A percentile compares a stretch with the other conserved stretches of the same genome.
Conservation (phyloP, 164 flowering plant genomes). For the Vitis rotundifolia region DNA sequence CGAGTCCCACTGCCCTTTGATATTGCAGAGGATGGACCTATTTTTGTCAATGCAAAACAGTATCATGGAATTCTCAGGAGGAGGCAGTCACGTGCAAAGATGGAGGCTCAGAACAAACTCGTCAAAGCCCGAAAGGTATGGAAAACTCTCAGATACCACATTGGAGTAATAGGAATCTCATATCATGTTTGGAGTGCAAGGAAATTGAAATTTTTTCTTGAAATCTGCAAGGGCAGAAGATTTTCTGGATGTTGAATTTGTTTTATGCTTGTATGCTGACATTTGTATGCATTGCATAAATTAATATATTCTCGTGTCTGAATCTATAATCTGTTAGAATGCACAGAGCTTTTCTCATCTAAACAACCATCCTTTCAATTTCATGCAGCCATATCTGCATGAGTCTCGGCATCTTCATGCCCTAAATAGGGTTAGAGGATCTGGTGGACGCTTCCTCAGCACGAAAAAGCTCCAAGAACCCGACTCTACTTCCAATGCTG, state of each 20-base stretch:
- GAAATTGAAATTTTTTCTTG: not conserved
- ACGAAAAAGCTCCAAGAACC: slow-evolving; percentile 46
- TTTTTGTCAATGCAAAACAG: slow-evolving; percentile 85
- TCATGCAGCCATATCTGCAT: slow-evolving; percentile 74
- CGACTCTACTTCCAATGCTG: slow-evolving; percentile 8
- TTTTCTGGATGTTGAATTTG: no score
- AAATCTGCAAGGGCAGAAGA: no score
- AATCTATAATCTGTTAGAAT: not conserved
- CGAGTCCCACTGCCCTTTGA: slow-evolving; percentile 71
- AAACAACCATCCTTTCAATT: not conserved
- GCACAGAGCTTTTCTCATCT: not conserved
- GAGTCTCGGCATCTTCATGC: slow-evolving; percentile 93
- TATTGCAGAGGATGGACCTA: slow-evolving; percentile 72
- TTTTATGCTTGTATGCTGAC: no score
- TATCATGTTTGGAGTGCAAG: not conserved
- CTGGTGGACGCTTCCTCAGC: slow-evolving; percentile 88
- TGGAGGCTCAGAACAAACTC: slow-evolving; percentile 81
- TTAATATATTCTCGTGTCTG: no score
- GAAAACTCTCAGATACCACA: not conserved
- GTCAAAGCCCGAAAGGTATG: slow-evolving; percentile 65
- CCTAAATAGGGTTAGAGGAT: slow-evolving; percentile 71
- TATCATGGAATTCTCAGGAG: slow-evolving; percentile 78
- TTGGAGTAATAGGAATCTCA: no score
- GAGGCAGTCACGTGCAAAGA: slow-evolving; percentile 79
- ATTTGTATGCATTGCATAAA: not conserved